Conservation (phyloP, 2,329 filamentous ascomycete genomes). For the Nothomitra cinnamomea region DNA sequence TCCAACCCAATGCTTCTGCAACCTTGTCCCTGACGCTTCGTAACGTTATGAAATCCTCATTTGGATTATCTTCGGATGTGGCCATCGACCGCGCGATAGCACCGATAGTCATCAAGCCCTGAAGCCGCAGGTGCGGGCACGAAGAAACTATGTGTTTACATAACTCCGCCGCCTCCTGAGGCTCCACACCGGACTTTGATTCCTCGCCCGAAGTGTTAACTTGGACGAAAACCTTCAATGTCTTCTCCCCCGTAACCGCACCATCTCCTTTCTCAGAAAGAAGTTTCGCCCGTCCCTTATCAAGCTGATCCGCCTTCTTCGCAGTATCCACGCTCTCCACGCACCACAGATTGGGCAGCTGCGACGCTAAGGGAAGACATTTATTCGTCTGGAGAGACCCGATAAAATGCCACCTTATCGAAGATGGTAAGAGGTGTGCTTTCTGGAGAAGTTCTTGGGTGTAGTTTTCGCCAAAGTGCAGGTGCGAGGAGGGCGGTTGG, state of each 20-base stretch:
- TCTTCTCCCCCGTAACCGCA: neutral
- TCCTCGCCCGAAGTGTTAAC: slow-evolving; percentile 88
- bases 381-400: slow-evolving; percentile 88
- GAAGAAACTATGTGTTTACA: slow-evolving; percentile 52
- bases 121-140: slow-evolving; percentile 56
- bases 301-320: slow-evolving; percentile 74
- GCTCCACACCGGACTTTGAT: slow-evolving; percentile 66
- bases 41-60: slow-evolving; percentile 71
- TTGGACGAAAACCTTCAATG: slow-evolving; percentile 67
- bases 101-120: slow-evolving; percentile 93
- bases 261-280: slow-evolving; percentile 9
- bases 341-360: slow-evolving; percentile 76
- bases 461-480: slow-evolving; percentile 96
- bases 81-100: slow-evolving; percentile 73
- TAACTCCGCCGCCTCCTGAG: slow-evolving; percentile 43
- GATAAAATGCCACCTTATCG: slow-evolving; percentile 91
- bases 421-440: slow-evolving; percentile 55
- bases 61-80: slow-evolving; percentile 58
- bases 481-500: slow-evolving; percentile 38
- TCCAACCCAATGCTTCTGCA: slow-evolving; percentile 36
- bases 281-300: slow-evolving; percentile 54
- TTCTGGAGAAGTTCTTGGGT: slow-evolving; percentile 69
- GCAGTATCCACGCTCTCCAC: slow-evolving; percentile 76
- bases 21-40: slow-evolving; percentile 55
- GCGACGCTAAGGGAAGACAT: slow-evolving; percentile 66